phyloP scores from a whole-genome alignment of 805 yeast species.

The Zygoascus bituminiphila region DNA sequence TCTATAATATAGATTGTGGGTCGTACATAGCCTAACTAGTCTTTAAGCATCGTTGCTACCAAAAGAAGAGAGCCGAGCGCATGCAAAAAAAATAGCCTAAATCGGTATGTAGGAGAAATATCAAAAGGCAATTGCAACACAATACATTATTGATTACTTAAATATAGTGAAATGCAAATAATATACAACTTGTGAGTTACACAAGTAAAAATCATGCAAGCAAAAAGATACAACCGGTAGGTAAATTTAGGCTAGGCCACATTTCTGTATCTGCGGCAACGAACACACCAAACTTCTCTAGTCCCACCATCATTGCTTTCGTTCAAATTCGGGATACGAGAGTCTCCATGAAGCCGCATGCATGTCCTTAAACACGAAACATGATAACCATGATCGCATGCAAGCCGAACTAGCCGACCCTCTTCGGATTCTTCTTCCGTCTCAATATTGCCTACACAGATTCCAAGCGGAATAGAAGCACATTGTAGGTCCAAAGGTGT shows the following conservation, averaged over 20 bases:
- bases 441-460: constrained; percentile 17
- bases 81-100: too few species aligned
- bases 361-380: constrained; percentile 21
- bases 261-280: constrained; percentile 24
- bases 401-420: constrained; percentile 15
- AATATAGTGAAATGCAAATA: not conserved
- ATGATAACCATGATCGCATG: constrained; percentile 27
- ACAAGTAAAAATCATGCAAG: too few species aligned
- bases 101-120: not conserved
- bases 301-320: constrained; percentile 8
- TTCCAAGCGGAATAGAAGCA: constrained; percentile 20
- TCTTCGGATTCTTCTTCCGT: not conserved
- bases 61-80: too few species aligned
- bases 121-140: not conserved
- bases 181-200: too few species aligned
- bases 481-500: constrained; percentile 19
- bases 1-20: too few species aligned
- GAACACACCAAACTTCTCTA: constrained; percentile 27
- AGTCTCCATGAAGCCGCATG: constrained; percentile 26
- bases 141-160: not conserved
- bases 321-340: constrained; percentile 19
- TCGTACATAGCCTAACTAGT: too few species aligned
- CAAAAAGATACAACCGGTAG: too few species aligned
- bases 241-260: too few species aligned
- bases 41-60: too few species aligned